Percentiles rank a stretch among this genome's conserved stretches.
phyloP scores from a whole-genome alignment of 495 filamentous ascomycete genomes.

The Umbilicaria muhlenbergii region DNA sequence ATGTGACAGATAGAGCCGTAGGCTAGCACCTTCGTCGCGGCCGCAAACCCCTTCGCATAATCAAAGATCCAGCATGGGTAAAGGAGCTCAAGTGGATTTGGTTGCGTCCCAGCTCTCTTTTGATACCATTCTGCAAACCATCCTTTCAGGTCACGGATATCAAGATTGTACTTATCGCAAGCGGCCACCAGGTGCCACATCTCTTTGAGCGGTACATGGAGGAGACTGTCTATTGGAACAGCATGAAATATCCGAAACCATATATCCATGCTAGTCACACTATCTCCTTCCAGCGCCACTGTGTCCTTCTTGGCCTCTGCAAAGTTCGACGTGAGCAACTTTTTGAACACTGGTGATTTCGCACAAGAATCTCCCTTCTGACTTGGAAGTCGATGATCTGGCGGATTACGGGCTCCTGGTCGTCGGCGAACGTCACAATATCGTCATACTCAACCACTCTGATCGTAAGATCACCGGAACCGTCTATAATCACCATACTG shows the following conservation, averaged over 20 bases:
- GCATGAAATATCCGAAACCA: constrained; percentile 2
- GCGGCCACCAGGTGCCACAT: constrained; percentile 3
- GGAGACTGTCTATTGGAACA: not conserved
- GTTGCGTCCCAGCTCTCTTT: not conserved
- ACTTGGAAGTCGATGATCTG: not conserved
- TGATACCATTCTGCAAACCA: constrained; percentile 7
- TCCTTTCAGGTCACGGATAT: not conserved
- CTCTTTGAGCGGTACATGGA: not conserved
- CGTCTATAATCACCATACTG: not conserved
- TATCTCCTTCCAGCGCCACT: not conserved
- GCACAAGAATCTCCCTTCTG: not conserved
- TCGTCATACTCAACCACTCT: constrained; percentile 1
- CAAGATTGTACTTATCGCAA: not conserved
- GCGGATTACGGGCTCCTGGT: not conserved
- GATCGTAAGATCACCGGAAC: not conserved
- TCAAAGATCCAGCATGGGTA: constrained; percentile 7
- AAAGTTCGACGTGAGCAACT: not conserved
- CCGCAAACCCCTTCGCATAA: constrained; percentile 3
- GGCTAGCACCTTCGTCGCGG: not conserved
- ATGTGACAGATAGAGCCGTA: constrained; percentile 2
- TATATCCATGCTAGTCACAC: not conserved
- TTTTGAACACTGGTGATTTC: not conserved
- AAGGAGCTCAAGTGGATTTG: not conserved
- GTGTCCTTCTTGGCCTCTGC: not conserved
- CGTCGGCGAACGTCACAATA: too few species aligned